Percentiles rank a stretch among this genome's conserved stretches.
Evolutionary conservation across 371 early-diverging fungal species (phyloP).

Genomic region (Apophysomyces ossiformis): DNA sequence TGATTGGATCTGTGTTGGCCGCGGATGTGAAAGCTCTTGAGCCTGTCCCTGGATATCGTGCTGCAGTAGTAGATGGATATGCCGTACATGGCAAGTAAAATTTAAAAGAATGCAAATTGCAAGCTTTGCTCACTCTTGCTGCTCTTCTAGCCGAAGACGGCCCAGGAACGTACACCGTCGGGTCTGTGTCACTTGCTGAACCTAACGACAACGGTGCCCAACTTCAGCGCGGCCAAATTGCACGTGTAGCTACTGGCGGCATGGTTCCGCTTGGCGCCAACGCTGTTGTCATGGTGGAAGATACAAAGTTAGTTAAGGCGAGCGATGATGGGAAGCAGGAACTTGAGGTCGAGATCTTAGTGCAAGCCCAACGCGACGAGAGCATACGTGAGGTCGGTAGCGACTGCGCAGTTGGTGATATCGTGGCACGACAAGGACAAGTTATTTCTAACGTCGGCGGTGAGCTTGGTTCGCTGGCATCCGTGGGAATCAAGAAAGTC

Average conservation of each 20-base stretch:
- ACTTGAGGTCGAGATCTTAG: slow-evolving; percentile 59
- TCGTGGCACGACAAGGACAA: slow-evolving; percentile 63
- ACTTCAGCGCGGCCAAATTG: slow-evolving; percentile 56
- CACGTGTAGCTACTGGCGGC: slow-evolving; percentile 89
- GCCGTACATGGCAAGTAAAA: slow-evolving; percentile 73
- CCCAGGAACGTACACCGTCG: slow-evolving; percentile 77
- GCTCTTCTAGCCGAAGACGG: slow-evolving; percentile 69
- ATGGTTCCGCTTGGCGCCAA: slow-evolving; percentile 81
- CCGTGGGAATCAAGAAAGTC: slow-evolving; percentile 74
- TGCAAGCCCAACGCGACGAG: slow-evolving; percentile 44
- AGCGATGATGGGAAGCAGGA: slow-evolving; percentile 67
- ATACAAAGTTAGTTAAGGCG: slow-evolving; percentile 70
- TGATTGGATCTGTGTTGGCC: slow-evolving; percentile 75
- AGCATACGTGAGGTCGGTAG: slow-evolving; percentile 84
- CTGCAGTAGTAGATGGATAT: slow-evolving; percentile 93
- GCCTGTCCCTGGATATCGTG: slow-evolving; percentile 85
- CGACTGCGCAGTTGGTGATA: slow-evolving; percentile 68
- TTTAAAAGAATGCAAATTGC: not conserved
- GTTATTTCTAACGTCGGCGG: slow-evolving; percentile 73
- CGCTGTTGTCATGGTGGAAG: slow-evolving; percentile 94
- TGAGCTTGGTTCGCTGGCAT: slow-evolving; percentile 81
- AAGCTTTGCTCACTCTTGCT: not conserved
- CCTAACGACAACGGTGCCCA: slow-evolving; percentile 8
- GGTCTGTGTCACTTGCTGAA: slow-evolving; percentile 65
- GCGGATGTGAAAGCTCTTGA: slow-evolving; percentile 75